Conservation (phyloP, 345 rosid genomes). For the Populus tremula region DNA sequence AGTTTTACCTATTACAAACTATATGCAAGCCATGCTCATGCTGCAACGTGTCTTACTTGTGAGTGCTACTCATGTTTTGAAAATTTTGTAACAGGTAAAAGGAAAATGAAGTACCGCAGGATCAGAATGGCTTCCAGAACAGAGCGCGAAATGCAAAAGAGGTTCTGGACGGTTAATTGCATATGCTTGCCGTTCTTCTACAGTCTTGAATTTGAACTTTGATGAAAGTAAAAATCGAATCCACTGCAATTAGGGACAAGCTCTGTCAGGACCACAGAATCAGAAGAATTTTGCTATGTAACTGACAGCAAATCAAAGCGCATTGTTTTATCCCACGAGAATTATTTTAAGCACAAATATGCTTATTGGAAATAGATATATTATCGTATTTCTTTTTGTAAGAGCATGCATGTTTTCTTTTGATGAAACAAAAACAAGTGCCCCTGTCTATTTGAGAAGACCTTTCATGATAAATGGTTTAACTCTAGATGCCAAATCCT, state of each 20-base stretch:
- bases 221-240: constrained; percentile 66
- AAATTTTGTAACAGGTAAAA: background rate
- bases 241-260: constrained; percentile 58
- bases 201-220: constrained; percentile 63
- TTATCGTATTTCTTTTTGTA: background rate
- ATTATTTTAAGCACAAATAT: background rate
- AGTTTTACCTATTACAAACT: background rate
- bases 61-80: background rate
- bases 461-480: background rate
- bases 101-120: constrained; percentile 64
- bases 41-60: background rate
- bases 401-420: background rate
- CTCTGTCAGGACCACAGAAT: constrained; percentile 11
- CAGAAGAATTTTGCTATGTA: background rate
- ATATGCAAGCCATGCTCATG: background rate
- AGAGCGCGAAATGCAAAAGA: constrained; percentile 75
- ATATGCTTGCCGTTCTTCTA: constrained; percentile 67
- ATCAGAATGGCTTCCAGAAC: constrained; percentile 93
- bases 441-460: background rate
- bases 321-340: background rate
- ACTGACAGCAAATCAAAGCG: background rate
- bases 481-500: background rate
- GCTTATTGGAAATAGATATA: background rate
- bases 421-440: background rate
- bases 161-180: constrained; percentile 65